A percentile compares a stretch with the other conserved stretches of the same genome.
Conservation (phyloP, 176 grass and related monocot species). For the Carex kokanica region DNA sequence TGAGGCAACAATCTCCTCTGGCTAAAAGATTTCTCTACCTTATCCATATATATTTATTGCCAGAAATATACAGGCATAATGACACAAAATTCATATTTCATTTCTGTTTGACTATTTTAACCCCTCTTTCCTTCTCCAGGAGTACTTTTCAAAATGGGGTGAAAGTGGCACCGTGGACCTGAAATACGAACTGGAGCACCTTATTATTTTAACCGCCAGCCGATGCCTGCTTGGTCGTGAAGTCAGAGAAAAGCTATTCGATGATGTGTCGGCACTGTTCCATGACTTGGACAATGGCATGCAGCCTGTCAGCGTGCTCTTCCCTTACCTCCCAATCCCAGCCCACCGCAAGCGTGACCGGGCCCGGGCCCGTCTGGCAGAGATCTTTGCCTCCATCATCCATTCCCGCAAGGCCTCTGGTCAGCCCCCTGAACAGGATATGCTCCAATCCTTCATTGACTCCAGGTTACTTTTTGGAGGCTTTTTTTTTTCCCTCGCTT, state of each 20-base stretch:
- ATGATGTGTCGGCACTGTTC: slow-evolving; percentile 93
- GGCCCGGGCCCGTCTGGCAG: slow-evolving; percentile 66
- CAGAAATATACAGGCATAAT: slow-evolving; percentile 12
- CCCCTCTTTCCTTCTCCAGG: slow-evolving; percentile 35
- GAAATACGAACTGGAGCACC: slow-evolving; percentile 91
- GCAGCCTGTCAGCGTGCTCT: slow-evolving; percentile 83
- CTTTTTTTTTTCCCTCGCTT: not conserved
- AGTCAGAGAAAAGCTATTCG: slow-evolving; percentile 92
- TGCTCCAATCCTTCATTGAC: slow-evolving; percentile 97
- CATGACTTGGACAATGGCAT: slow-evolving; percentile 97
- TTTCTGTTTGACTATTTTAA: not conserved
- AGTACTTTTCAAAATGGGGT: slow-evolving; percentile 97
- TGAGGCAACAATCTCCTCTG: not conserved
- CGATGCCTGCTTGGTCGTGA: slow-evolving; percentile 88
- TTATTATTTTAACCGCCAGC: slow-evolving; percentile 96
- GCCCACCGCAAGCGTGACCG: slow-evolving; percentile 69
- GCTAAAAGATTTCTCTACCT: slow-evolving; percentile 3
- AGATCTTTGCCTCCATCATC: slow-evolving; percentile 87
- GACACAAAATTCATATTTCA: not conserved
- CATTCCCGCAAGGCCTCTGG: slow-evolving; percentile 78
- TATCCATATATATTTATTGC: not conserved
- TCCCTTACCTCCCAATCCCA: slow-evolving; percentile 82
- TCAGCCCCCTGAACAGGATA: slow-evolving; percentile 64
- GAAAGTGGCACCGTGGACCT: slow-evolving; percentile 91
- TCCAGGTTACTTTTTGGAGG: slow-evolving; percentile 37